phyloP scores from a whole-genome alignment of 2,329 filamentous ascomycete species.

The Neopestalotiopsis sp. region DNA sequence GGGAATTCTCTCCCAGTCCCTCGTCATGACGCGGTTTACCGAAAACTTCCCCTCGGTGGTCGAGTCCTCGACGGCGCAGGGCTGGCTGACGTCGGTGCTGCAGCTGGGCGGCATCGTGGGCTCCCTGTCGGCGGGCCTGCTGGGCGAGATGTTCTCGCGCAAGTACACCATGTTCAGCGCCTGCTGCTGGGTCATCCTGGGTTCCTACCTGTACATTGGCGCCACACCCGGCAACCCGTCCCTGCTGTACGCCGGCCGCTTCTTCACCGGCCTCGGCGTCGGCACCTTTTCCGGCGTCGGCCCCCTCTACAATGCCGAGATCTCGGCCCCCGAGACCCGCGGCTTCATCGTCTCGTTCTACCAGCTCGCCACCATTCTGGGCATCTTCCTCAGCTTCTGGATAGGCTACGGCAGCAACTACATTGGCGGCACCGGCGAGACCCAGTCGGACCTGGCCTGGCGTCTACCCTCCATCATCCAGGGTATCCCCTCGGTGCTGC shows the following conservation, averaged over 20 bases:
- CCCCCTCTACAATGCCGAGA: slow-evolving; percentile 32
- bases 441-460: slow-evolving; percentile 35
- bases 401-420: slow-evolving; percentile 38
- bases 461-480: slow-evolving; percentile 38
- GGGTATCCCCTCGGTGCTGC: slow-evolving; percentile 32
- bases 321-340: slow-evolving; percentile 28
- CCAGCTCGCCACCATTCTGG: slow-evolving; percentile 34
- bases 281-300: slow-evolving; percentile 38
- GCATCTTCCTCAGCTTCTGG: slow-evolving; percentile 35
- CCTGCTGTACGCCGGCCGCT: slow-evolving; percentile 58
- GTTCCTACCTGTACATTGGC: slow-evolving; percentile 53
- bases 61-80: slow-evolving; percentile 50
- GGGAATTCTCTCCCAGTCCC: slow-evolving; percentile 58
- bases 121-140: slow-evolving; percentile 55
- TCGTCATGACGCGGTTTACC: slow-evolving; percentile 58
- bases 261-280: slow-evolving; percentile 59
- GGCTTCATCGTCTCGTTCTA: slow-evolving; percentile 28
- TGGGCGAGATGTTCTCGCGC: slow-evolving; percentile 58
- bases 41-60: slow-evolving; percentile 55
- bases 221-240: slow-evolving; percentile 46
- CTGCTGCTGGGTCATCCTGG: slow-evolving; percentile 47
- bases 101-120: slow-evolving; percentile 64
- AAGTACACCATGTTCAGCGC: slow-evolving; percentile 59
- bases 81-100: slow-evolving; percentile 51
- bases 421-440: slow-evolving; percentile 29